Conservation (phyloP, 1,284 basidiomycete species). For the Erythrobasidium hasegawianum region DNA sequence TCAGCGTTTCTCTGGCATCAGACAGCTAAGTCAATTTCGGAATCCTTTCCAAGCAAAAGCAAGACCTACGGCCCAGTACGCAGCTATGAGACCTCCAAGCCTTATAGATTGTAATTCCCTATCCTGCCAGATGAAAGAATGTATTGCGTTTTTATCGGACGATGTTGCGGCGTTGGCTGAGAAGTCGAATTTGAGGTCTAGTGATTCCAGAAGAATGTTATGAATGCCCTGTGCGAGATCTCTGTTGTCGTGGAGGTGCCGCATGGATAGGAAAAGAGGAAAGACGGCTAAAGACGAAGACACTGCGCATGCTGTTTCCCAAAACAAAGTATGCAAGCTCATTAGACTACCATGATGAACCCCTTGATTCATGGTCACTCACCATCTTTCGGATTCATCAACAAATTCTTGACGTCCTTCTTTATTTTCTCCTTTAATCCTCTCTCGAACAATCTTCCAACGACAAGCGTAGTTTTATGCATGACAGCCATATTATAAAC, state of each 20-base stretch:
- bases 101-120: slow-evolving; percentile 8
- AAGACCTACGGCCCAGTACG: slow-evolving; percentile 8
- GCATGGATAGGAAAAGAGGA: slow-evolving; percentile 17
- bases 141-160: background rate
- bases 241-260: slow-evolving; percentile 1
- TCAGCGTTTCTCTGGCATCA: too few species aligned
- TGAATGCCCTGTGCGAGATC: background rate
- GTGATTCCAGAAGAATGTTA: background rate
- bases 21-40: too few species aligned
- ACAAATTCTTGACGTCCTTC: background rate
- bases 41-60: too few species aligned
- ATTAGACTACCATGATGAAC: too few species aligned
- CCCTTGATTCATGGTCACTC: too few species aligned
- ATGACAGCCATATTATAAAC: slow-evolving; percentile 19
- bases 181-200: background rate
- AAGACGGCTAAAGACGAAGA: slow-evolving; percentile 11
- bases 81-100: slow-evolving; percentile 5
- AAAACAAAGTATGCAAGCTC: background rate
- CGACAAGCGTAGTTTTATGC: slow-evolving; percentile 12
- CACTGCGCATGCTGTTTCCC: background rate
- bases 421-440: background rate
- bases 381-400: slow-evolving; percentile 10
- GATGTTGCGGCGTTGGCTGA: background rate
- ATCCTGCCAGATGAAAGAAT: background rate
- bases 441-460: background rate